Conservation (phyloP, 805 yeast genomes). For the Saccharomycopsis oosterbeekiorum region DNA sequence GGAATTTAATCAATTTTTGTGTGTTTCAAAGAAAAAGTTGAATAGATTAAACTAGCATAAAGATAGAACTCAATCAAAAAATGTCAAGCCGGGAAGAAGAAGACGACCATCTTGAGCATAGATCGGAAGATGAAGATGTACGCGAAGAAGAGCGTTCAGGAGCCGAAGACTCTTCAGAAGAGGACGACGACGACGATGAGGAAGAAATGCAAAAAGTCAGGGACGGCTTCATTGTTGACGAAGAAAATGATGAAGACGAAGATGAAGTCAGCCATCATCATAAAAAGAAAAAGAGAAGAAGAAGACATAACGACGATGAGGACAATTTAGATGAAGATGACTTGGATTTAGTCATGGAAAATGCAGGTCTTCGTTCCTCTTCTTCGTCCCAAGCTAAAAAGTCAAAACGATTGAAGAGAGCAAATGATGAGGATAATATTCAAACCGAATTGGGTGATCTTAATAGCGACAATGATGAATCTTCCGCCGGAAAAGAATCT, state of each 20-base stretch:
- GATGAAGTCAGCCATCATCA: slow-evolving; percentile 21
- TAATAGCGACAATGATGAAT: slow-evolving; percentile 47
- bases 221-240: slow-evolving; percentile 19
- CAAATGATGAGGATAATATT: slow-evolving; percentile 30
- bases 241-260: slow-evolving; percentile 20
- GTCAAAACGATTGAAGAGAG: slow-evolving; percentile 79
- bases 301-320: slow-evolving; percentile 34
- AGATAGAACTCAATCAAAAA: background rate
- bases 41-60: background rate
- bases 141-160: background rate
- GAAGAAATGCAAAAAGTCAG: slow-evolving; percentile 17
- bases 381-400: slow-evolving; percentile 28
- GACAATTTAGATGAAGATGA: slow-evolving; percentile 91
- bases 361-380: slow-evolving; percentile 54
- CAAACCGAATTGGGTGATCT: slow-evolving; percentile 50
- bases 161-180: slow-evolving; percentile 17
- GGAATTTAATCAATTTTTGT: background rate
- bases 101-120: background rate
- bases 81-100: slow-evolving; percentile 1
- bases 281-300: slow-evolving; percentile 29
- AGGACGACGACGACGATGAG: slow-evolving; percentile 20
- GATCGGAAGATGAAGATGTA: background rate
- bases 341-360: slow-evolving; percentile 82
- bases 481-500: background rate
- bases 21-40: background rate